Base-by-base conservation (phyloP, 169 alveolate species). In the Cryptosporidium ubiquitum region DNA sequence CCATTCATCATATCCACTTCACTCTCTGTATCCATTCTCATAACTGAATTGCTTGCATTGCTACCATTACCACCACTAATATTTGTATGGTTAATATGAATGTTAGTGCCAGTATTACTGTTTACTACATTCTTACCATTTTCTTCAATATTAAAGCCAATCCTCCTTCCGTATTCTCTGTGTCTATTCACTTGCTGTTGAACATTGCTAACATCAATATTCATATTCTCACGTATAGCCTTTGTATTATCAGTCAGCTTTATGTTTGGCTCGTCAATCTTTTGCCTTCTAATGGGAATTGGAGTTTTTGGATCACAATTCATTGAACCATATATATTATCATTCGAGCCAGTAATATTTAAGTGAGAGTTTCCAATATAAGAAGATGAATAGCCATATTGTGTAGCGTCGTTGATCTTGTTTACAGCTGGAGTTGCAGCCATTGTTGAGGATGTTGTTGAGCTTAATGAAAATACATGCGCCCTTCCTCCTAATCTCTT, bases 401-500 rank as follows among this genome's bases (percentile, higher is more conserved):
- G 73, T 6, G 75, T 79, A n/a, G 89, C 37, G 16, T 79, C 89
- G 26, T 61, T 79, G 47, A 64, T 39, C 26, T 79, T 79, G 23
- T 60, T 40, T 44, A 26, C 29, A 18, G 89, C 89, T n/a, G 89
- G 89, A 5, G 85, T 73, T 0, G 85, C 3, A 5, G 85, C 85
- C 70, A 73, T 52, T n/a, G 89, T 79, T 9, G 89, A 61, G 26
- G 85, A 44, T n/a, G 89, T 79, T 42, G 89, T 79, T 10, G 89
- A 79, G 31, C 79, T 79, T 35, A 79, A 31, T 5, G 89, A 79
- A 79, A 79, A 79, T 37, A 79, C 89, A 47, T 79, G 89, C 16
- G 89, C 89, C n/a, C 89, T 79, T 2, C 89, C 89, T 58, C 89
- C 89, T 3, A 79, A 42, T 61, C 89, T 58, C 2, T 79, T 79